phyloP scores from a whole-genome alignment of 2,329 filamentous ascomycete genomes.

The Fusarium paranaense region DNA sequence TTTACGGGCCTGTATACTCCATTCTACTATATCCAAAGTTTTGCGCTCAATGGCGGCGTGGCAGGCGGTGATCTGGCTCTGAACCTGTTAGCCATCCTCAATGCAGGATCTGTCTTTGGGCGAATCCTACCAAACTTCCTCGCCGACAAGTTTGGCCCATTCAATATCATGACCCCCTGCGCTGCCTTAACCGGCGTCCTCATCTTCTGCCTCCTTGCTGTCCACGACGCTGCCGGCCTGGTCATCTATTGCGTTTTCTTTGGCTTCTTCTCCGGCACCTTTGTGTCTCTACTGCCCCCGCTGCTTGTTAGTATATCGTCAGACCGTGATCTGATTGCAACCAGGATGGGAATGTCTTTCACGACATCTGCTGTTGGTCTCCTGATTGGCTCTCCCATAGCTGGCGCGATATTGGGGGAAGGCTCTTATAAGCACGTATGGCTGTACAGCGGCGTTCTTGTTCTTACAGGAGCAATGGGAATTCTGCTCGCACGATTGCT shows the following conservation, averaged over 20 bases:
- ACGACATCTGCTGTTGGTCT: constrained; percentile 50
- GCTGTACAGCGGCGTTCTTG: too few species aligned
- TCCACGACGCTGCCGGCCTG: constrained; percentile 50
- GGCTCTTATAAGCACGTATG: too few species aligned
- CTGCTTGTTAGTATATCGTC: constrained; percentile 57
- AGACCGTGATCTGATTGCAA: neutral
- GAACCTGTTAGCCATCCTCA: constrained; percentile 62
- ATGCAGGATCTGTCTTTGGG: constrained; percentile 61
- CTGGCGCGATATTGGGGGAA: constrained; percentile 49
- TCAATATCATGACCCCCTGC: neutral
- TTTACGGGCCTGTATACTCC: neutral
- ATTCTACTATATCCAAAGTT: neutral
- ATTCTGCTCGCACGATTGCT: too few species aligned
- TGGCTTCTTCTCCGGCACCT: constrained; percentile 59
- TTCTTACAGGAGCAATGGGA: too few species aligned
- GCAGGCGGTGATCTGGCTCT: neutral
- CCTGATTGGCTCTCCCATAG: constrained; percentile 52
- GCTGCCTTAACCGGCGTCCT: neutral
- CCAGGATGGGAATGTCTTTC: constrained; percentile 42
- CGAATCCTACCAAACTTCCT: constrained; percentile 60
- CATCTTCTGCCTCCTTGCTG: constrained; percentile 53
- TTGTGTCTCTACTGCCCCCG: constrained; percentile 57
- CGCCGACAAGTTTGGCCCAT: constrained; percentile 30
- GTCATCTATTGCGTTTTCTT: constrained; percentile 58
- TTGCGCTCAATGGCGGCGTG: neutral